A percentile compares a stretch with the other conserved stretches of the same genome.
phyloP scores from a whole-genome alignment of 768 basidiomycete genomes.

The Collybia sp. region DNA sequence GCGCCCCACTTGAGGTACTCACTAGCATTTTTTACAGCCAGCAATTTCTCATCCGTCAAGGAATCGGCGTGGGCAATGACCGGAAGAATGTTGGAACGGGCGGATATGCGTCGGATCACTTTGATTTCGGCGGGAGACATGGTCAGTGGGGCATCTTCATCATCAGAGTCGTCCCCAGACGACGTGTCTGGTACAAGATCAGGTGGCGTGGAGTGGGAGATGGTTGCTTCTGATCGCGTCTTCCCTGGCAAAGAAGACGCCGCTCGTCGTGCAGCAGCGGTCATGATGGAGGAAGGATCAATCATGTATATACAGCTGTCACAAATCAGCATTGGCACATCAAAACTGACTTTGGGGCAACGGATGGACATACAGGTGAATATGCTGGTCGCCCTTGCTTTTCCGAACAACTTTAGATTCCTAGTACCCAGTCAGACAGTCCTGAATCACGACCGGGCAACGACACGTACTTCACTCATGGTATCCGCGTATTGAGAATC shows the following conservation, averaged over 20 bases:
- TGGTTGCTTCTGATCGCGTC: slow-evolving; percentile 63
- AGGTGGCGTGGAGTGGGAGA: slow-evolving; percentile 47
- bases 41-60: slow-evolving; percentile 73
- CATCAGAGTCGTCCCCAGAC: slow-evolving; percentile 43
- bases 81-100: slow-evolving; percentile 76
- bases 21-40: slow-evolving; percentile 63
- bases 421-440: slow-evolving; percentile 28
- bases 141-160: slow-evolving; percentile 45
- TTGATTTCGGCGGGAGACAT: slow-evolving; percentile 79
- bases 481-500: slow-evolving; percentile 83
- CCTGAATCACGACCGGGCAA: neutral
- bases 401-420: slow-evolving; percentile 87
- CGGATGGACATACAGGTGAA: slow-evolving; percentile 64
- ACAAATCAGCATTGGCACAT: slow-evolving; percentile 9
- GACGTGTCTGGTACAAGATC: slow-evolving; percentile 54
- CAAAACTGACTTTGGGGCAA: neutral
- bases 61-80: slow-evolving; percentile 80
- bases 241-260: slow-evolving; percentile 44
- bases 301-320: slow-evolving; percentile 80
- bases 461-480: slow-evolving; percentile 67
- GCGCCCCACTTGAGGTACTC: slow-evolving; percentile 10
- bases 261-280: slow-evolving; percentile 44
- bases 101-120: slow-evolving; percentile 71
- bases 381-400: slow-evolving; percentile 85
- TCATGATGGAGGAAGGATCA: slow-evolving; percentile 69